These are phyloP conservation scores for Crucibulum cyathiforme DNA, from an alignment of 1,284 basidiomycete genomes.

Conservation along the genomic window DNA sequence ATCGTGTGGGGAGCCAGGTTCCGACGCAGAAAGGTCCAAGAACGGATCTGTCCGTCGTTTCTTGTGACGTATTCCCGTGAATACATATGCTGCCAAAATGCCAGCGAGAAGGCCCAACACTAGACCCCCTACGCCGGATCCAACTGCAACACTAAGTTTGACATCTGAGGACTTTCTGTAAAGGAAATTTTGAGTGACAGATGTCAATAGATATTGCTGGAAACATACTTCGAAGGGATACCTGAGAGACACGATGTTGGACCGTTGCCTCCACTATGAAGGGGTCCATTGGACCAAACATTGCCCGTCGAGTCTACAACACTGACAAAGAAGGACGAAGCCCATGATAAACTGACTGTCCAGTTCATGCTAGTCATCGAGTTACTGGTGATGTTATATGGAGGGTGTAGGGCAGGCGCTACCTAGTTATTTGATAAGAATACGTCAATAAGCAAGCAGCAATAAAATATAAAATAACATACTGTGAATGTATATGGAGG, in stretches of 20 bases:
- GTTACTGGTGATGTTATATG: slow-evolving; percentile 57
- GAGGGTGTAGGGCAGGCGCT: slow-evolving; percentile 65
- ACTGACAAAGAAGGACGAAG: slow-evolving; percentile 61
- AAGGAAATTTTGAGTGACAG: background rate
- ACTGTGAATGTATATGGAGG: slow-evolving; percentile 65
- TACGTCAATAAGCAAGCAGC: background rate
- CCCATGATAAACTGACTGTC: slow-evolving; percentile 63
- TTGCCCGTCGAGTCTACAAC: slow-evolving; percentile 56
- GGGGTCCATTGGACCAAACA: slow-evolving; percentile 60
- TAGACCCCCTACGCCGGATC: slow-evolving; percentile 51
- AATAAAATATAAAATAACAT: slow-evolving; percentile 10
- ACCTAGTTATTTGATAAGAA: slow-evolving; percentile 38
- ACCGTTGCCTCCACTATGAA: slow-evolving; percentile 48
- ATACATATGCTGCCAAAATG: slow-evolving; percentile 31
- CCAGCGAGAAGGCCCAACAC: slow-evolving; percentile 49
- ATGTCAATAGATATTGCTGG: background rate
- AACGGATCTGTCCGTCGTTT: slow-evolving; percentile 19
- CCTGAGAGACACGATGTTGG: slow-evolving; percentile 40
- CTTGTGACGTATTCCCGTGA: slow-evolving; percentile 35
- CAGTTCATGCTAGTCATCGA: slow-evolving; percentile 54
- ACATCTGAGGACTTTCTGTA: slow-evolving; percentile 3
- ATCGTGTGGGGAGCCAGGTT: slow-evolving; percentile 13
- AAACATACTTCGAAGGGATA: background rate
- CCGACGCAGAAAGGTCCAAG: slow-evolving; percentile 15
- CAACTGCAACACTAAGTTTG: slow-evolving; percentile 38